Conservation (phyloP, 2,329 filamentous ascomycete genomes). For the Colletotrichum sp. region DNA sequence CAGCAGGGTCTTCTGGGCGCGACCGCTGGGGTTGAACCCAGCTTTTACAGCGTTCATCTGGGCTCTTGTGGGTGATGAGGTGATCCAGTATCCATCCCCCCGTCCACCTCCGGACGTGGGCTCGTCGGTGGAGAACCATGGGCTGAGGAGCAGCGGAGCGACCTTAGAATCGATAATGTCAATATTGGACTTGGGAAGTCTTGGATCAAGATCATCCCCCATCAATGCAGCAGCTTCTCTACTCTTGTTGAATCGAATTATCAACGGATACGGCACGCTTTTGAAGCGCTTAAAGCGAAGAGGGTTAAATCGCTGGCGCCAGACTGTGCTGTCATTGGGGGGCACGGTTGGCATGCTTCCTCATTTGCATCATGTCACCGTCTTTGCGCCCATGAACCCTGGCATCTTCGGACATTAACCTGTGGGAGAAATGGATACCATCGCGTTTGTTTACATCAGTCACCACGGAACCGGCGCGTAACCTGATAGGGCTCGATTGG, state of each 20-base stretch:
- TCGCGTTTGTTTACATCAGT: constrained; percentile 14
- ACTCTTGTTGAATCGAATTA: neutral
- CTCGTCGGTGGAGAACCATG: neutral
- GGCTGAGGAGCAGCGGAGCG: neutral
- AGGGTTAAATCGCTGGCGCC: neutral
- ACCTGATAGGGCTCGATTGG: constrained; percentile 5
- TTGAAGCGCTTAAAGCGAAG: neutral
- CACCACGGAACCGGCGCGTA: neutral
- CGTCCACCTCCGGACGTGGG: neutral
- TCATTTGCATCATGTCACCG: constrained; percentile 13
- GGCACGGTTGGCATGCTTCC: constrained; percentile 13
- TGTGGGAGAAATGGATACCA: constrained; percentile 18
- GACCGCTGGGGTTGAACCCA: neutral
- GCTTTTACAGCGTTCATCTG: neutral
- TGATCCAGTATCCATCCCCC: neutral
- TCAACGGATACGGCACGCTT: neutral
- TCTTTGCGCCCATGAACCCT: constrained; percentile 12
- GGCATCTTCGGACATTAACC: constrained; percentile 21
- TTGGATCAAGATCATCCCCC: neutral
- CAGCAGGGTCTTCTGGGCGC: neutral
- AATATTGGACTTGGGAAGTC: neutral
- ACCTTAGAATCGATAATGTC: neutral
- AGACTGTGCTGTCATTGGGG: neutral
- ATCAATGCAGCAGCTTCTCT: neutral
- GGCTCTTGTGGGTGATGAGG: neutral